Evolutionary conservation across 352 stramenopile genomes (phyloP), one percentile per base, ranked within the genome.

Genomic region (Peronospora belbahrii): DNA sequence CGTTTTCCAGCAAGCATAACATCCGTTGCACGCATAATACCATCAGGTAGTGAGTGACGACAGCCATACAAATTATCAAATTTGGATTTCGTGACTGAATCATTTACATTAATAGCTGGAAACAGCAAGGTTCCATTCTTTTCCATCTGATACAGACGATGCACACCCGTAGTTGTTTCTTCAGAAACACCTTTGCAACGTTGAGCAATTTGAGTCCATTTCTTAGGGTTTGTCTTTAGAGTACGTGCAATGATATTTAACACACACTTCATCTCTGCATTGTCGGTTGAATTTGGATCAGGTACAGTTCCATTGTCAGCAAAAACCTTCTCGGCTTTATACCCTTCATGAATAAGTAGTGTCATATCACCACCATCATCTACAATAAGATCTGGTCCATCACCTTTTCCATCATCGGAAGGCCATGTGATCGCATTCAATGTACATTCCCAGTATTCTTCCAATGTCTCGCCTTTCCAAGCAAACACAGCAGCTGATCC

Each of bases 371-470:
- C 95, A 70, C 96, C 96, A 56, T 99, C 96, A 66, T 99, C 96
- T 27, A 99, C 95, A 59, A 99, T 98, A 56, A 99, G 79, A 62
- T 99, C 96, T 4, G 89, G 88, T 62, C 96, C 96, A 56, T 97
- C 81, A 45, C 95, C 94, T 79, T 98, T 97, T 62, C 88, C 94
- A 63, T 98, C 96, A 54, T 97, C 94, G 39, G 92, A 79, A 10
- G 88, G 86, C 96, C 95, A 98, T 33, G 91, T 98, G 54, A 98
- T 80, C 38, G 95, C 94, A 61, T 96, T 97, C 22, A 98, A 65
- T n/a, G 95, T 98, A 90, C 96, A 98, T 77, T 98, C 95, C 96
- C 95, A 99, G 80, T 99, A 99, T 79, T 94, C 96, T 66, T 98
- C 93, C 20, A 98, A 83, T 20, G 92, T 95, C 77, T 99, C 95